Evolutionary conservation across 1,284 basidiomycete species (phyloP).

Genomic region (Neotropicomus parvogracilis): DNA sequence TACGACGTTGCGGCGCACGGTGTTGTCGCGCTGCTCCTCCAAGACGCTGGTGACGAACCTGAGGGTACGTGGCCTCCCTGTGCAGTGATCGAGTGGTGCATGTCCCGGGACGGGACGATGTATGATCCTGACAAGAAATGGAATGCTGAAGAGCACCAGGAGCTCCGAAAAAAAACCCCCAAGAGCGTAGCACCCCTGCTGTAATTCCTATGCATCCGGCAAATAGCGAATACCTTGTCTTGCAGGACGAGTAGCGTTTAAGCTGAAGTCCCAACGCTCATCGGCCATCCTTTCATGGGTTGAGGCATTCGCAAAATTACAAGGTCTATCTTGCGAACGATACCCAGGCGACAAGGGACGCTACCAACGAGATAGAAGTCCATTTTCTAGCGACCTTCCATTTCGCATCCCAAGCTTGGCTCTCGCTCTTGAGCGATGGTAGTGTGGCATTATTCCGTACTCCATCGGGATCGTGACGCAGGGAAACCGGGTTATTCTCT

Average conservation of each 20-base stretch:
- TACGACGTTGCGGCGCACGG: slow-evolving; percentile 60
- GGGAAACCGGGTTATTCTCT: background rate
- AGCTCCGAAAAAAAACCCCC: no score
- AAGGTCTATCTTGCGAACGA: slow-evolving; percentile 21
- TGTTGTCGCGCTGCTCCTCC: slow-evolving; percentile 60
- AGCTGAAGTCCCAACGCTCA: no score
- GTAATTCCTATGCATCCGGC: background rate
- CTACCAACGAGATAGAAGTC: slow-evolving; percentile 27
- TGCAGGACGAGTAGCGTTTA: no score
- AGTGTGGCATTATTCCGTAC: background rate
- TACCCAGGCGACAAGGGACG: slow-evolving; percentile 29
- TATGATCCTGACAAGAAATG: slow-evolving; percentile 32
- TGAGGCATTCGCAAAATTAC: background rate
- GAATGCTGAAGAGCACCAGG: slow-evolving; percentile 19
- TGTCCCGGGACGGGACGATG: slow-evolving; percentile 29
- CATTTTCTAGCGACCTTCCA: slow-evolving; percentile 32
- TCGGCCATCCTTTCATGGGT: no score
- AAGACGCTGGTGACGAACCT: slow-evolving; percentile 66
- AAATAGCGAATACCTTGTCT: background rate
- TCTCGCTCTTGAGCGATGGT: background rate
- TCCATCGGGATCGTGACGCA: background rate
- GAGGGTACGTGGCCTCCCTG: slow-evolving; percentile 47
- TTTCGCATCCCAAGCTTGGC: slow-evolving; percentile 14
- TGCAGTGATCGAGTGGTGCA: slow-evolving; percentile 44
- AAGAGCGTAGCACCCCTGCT: background rate